Conservation (phyloP, 805 yeast species). For the Cyberlindnera suaveolens region DNA sequence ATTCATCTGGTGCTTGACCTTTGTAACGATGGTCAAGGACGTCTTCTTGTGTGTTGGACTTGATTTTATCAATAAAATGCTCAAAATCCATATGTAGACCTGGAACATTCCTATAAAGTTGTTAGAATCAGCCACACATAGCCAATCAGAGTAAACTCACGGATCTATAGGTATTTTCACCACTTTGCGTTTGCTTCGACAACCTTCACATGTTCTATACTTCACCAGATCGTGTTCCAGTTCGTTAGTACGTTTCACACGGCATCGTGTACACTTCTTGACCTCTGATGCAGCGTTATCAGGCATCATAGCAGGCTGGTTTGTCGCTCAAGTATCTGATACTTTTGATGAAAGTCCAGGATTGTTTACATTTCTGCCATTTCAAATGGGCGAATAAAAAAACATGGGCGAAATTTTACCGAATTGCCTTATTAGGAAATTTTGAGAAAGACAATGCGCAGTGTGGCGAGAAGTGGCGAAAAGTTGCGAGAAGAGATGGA, state of each 20-base stretch:
- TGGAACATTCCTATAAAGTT: conserved; percentile 1
- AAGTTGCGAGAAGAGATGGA: no score
- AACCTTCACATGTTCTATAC: conserved; percentile 36
- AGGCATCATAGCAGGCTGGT: no score
- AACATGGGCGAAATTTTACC: no score
- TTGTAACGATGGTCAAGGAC: conserved; percentile 30
- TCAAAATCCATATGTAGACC: conserved; percentile 30
- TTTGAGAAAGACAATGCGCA: no score
- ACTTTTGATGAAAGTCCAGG: no score
- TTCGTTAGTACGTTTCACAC: conserved; percentile 33
- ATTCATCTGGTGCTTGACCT: conserved; percentile 24
- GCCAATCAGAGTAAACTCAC: neutral
- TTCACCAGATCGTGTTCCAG: conserved; percentile 26
- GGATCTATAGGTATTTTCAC: conserved; percentile 9
- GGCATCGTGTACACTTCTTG: conserved; percentile 38
- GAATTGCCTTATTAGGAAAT: no score
- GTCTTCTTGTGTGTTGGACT: conserved; percentile 29
- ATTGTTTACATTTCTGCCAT: no score
- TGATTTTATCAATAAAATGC: conserved; percentile 25
- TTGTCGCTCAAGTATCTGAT: no score
- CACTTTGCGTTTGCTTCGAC: conserved; percentile 35
- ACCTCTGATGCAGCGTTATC: conserved; percentile 3
- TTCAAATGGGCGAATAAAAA: no score
- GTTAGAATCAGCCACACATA: conserved; percentile 1
- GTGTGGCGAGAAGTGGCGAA: no score